Evolutionary conservation across 768 basidiomycete species (phyloP).

Genomic region (Rhizopogon sp.): DNA sequence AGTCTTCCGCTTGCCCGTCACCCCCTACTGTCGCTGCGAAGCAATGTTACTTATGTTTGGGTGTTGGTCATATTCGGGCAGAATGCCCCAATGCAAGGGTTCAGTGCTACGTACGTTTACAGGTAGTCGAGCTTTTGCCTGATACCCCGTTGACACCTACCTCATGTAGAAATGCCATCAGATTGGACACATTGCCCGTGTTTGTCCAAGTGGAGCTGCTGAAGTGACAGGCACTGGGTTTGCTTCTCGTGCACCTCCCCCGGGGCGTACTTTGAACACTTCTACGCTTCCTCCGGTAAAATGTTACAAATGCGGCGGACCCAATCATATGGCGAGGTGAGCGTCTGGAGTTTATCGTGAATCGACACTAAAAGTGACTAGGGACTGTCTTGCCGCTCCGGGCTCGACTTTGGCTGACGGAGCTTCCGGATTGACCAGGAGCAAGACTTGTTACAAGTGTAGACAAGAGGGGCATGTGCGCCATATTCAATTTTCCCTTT

Average conservation of each 20-base stretch:
- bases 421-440: conserved; percentile 49
- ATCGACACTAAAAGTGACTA: conserved; percentile 21
- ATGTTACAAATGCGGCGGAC: conserved; percentile 86
- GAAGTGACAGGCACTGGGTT: conserved; percentile 41
- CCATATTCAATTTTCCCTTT: conserved; percentile 7
- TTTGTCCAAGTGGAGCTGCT: conserved; percentile 51
- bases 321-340: conserved; percentile 83
- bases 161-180: conserved; percentile 66
- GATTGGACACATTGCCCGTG: conserved; percentile 76
- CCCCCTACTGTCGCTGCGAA: conserved; percentile 80
- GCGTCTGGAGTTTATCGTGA: not conserved
- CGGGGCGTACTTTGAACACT: conserved; percentile 70
- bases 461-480: conserved; percentile 84
- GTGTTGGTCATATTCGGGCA: conserved; percentile 86
- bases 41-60: conserved; percentile 92
- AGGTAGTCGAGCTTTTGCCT: conserved; percentile 19
- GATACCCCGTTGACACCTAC: conserved; percentile 2
- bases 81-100: conserved; percentile 80
- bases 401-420: conserved; percentile 47
- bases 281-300: conserved; percentile 78
- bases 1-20: conserved; percentile 82
- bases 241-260: conserved; percentile 65
- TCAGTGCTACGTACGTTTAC: conserved; percentile 65
- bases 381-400: conserved; percentile 79
- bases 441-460: conserved; percentile 85